Base-by-base conservation (phyloP, 2,329 filamentous ascomycete genomes). In the Scedosporium aurantiacum region DNA sequence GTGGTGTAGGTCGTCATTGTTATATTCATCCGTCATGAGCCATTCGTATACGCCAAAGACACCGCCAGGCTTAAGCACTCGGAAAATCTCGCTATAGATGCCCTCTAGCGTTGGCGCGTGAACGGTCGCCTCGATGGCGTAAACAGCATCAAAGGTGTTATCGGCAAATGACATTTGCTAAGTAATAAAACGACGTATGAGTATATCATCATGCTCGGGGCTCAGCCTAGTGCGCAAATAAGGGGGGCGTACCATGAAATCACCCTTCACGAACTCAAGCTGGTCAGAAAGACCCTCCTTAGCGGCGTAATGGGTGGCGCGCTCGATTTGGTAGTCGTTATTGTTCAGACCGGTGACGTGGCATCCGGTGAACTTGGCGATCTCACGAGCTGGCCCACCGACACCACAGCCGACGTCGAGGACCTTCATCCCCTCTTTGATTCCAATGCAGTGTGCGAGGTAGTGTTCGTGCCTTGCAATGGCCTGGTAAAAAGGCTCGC, bases 301-400 rank as follows among this genome's bases (percentile, higher is more conserved):
- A 64, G 82, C 76, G 2, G 92, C 91, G 72, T 97, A 96, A 61
- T 82, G 80, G 14, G 86, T 91, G n/a, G 92, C 93, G 66, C 94
- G 90, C 73, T 97, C 85, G 67, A 97, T 96, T 79, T 97, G 94
- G 80, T 99, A 99, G 78, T 97, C 91, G 76, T 97, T 97, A 85
- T 97, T 97, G 85, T 97, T 99, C 73, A 97, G 78, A 52, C 94
- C 94, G 25, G 91, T 88, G 65, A 97, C 83, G 69, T 97, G 91
- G 68, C 85, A 88, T 64, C 90, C 93, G 10, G 90, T 88, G 78
- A 99, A 99, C 78, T 95, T 95, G 77, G 90, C 90, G 69, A 99
- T 97, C 79, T 97, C 92, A 64, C 92, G 85, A 5, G 93, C 94
- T 23, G 94, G 94, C 56, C 94, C 94, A 69, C 94, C 94, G 61